phyloP scores from a whole-genome alignment of 2,329 filamentous ascomycete genomes.

The Pezicula radicicola region DNA sequence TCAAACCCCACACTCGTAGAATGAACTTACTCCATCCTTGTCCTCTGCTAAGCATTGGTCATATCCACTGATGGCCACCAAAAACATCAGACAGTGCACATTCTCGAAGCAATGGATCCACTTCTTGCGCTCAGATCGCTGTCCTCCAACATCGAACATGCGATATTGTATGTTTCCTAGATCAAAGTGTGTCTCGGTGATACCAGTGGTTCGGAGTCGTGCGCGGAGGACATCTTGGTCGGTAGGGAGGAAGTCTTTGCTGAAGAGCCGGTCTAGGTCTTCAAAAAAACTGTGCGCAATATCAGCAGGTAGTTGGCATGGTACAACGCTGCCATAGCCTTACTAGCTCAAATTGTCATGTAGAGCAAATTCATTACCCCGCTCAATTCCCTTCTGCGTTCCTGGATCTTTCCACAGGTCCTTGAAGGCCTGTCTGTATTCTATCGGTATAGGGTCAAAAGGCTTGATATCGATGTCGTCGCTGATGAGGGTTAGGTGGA shows the following conservation, averaged over 20 bases:
- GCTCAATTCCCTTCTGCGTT: slow-evolving; percentile 82
- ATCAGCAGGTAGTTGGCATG: not conserved
- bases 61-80: slow-evolving; percentile 94
- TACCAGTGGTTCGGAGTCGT: slow-evolving; percentile 86
- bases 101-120: slow-evolving; percentile 80
- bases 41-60: slow-evolving; percentile 96
- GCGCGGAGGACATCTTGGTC: slow-evolving; percentile 94
- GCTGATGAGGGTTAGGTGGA: slow-evolving; percentile 73
- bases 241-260: slow-evolving; percentile 77
- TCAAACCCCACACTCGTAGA: not conserved
- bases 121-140: slow-evolving; percentile 73
- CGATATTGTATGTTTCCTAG: slow-evolving; percentile 89
- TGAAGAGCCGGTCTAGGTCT: slow-evolving; percentile 73
- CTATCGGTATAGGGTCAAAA: slow-evolving; percentile 74
- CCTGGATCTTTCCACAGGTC: slow-evolving; percentile 80
- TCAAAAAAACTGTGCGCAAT: slow-evolving; percentile 68
- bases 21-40: slow-evolving; percentile 77
- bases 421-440: slow-evolving; percentile 80
- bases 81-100: slow-evolving; percentile 83
- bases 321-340: slow-evolving; percentile 32
- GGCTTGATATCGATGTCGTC: slow-evolving; percentile 79
- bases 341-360: slow-evolving; percentile 96
- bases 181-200: slow-evolving; percentile 93
- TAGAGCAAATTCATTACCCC: slow-evolving; percentile 94
- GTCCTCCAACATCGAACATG: slow-evolving; percentile 80